Base-by-base conservation (phyloP, 805 yeast genomes). In the Starmerella gropengiesseri region DNA sequence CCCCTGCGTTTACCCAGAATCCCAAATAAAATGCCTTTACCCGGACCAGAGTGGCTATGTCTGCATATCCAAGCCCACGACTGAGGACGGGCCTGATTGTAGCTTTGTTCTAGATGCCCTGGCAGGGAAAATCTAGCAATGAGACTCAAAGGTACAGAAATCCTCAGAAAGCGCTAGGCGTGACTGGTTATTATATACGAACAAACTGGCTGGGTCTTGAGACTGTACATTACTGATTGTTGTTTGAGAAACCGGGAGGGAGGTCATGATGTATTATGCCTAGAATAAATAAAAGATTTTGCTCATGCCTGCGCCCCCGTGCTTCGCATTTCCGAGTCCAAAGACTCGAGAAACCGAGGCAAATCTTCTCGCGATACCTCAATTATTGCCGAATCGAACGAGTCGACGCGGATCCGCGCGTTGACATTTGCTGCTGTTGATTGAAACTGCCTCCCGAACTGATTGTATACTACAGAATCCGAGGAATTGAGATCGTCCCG, bases 311-410 rank as follows among this genome's bases (percentile, higher is more conserved):
- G 31, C n/a, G n/a, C n/a, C n/a, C n/a, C n/a, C n/a, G 22, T 39
- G 20, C 22, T n/a, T 20, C 30, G 39, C 31, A 31, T 26, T n/a
- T 34, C 40, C 3, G 38, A 11, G 29, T 94, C 83, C 48, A 89
- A 65, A 45, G 76, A 75, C 58, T 91, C 97, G 47, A 91, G 63
- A 56, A 91, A 91, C 38, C 94, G 83, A 4, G 85, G 69, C 49
- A 91, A 65, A 59, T 91, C 98, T 37, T 87, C 95, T 56, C 78
- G 80, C 46, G 84, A 65, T 32, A 91, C 78, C 63, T 91, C 96
- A 33, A 91, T 85, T 18, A 91, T 83, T 3, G 96, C 77, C 50
- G 94, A 82, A 59, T 91, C 97, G 62, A 91, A 91, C 56, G 94
- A 85, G 60, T 91, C 97, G 48, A 91, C 81, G 55, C 89, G 72